These are phyloP conservation scores for Aspergillus alliaceus DNA, from an alignment of 2,329 filamentous ascomycete species.

Conservation along the genomic window DNA sequence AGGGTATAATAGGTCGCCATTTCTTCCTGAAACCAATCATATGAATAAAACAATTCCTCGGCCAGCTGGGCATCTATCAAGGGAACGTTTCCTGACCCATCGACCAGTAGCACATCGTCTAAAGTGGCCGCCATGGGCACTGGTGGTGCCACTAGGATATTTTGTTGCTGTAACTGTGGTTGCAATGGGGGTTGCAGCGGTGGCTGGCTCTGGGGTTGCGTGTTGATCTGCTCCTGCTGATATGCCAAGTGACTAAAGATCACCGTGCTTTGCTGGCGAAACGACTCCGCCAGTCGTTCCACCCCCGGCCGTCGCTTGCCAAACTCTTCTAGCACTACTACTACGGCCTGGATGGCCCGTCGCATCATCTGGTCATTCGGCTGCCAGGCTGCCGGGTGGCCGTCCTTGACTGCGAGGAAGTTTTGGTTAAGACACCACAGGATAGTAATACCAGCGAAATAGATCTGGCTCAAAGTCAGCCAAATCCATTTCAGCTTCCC, in stretches of 20 bases:
- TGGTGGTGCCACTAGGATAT: constrained; percentile 18
- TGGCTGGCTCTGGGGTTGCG: constrained; percentile 17
- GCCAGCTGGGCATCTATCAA: constrained; percentile 38
- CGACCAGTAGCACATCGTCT: constrained; percentile 36
- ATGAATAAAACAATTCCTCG: constrained; percentile 38
- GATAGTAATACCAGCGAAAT: constrained; percentile 42
- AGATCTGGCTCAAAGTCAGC: constrained; percentile 40
- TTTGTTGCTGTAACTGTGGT: constrained; percentile 9
- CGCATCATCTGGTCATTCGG: constrained; percentile 39
- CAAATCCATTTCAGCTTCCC: constrained; percentile 44
- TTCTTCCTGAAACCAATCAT: constrained; percentile 42
- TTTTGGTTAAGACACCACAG: constrained; percentile 43
- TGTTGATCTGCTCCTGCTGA: constrained; percentile 29
- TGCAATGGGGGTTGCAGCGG: constrained; percentile 14
- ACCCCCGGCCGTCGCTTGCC: constrained; percentile 39
- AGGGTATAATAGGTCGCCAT: constrained; percentile 42
- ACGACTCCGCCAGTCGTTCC: constrained; percentile 37
- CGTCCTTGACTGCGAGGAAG: constrained; percentile 32
- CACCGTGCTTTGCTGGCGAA: constrained; percentile 39
- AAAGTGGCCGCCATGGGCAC: constrained; percentile 35
- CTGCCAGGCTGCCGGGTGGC: constrained; percentile 31
- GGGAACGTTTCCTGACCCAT: constrained; percentile 29
- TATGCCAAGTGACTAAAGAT: constrained; percentile 39
- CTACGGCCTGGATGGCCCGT: constrained; percentile 36
- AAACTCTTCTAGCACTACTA: constrained; percentile 40